Conservation (phyloP, 176 grass and related monocot genomes). For the Metroxylon sagu region DNA sequence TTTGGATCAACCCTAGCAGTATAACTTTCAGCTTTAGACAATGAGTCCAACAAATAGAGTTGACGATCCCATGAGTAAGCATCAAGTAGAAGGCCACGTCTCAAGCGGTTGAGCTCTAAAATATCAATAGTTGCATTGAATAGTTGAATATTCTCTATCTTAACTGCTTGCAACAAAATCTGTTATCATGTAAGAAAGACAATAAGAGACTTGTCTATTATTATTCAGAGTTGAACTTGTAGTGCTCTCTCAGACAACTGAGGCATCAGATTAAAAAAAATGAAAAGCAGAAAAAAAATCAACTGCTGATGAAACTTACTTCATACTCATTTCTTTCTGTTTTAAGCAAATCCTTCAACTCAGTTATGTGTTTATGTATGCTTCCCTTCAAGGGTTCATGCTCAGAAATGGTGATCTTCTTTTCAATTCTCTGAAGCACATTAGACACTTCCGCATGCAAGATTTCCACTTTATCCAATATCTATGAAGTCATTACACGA, state of each 20-base stretch:
- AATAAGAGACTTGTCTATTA: too few relatives aligned
- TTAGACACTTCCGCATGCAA: slow-evolving; percentile 63
- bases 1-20: slow-evolving; percentile 16
- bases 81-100: slow-evolving; percentile 60
- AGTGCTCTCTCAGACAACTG: too few relatives aligned
- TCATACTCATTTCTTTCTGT: slow-evolving; percentile 72
- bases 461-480: slow-evolving; percentile 44
- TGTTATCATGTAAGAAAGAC: slow-evolving; percentile 17
- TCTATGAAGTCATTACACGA: slow-evolving; percentile 30
- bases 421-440: slow-evolving; percentile 48
- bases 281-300: slow-evolving; percentile 12
- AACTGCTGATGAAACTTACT: slow-evolving; percentile 22
- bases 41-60: slow-evolving; percentile 44
- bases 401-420: slow-evolving; percentile 22
- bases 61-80: slow-evolving; percentile 61
- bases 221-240: too few relatives aligned
- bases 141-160: slow-evolving; percentile 27
- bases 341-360: slow-evolving; percentile 67
- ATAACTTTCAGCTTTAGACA: slow-evolving; percentile 32
- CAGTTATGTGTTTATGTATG: slow-evolving; percentile 38
- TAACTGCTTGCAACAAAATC: slow-evolving; percentile 60
- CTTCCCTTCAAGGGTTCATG: slow-evolving; percentile 47
- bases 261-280: not conserved
- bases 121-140: slow-evolving; percentile 50
- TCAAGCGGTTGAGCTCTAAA: slow-evolving; percentile 74